Evolutionary conservation across 192 early-diverging fungal genomes (phyloP).

Genomic region (Podila horticola): DNA sequence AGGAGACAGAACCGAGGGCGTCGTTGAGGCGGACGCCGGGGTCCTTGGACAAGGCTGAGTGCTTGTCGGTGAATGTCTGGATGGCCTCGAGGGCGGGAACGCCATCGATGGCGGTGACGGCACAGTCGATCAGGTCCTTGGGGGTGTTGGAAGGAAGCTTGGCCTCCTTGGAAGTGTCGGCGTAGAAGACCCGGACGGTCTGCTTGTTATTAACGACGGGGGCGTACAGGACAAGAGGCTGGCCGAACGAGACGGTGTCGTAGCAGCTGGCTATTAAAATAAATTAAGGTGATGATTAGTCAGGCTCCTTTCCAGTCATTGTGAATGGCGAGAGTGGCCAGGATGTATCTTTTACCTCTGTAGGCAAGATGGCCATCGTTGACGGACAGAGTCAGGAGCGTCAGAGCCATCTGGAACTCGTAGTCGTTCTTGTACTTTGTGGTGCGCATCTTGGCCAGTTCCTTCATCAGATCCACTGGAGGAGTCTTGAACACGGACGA

Average conservation of each 20-base stretch:
- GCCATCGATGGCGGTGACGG: slow-evolving; percentile 36
- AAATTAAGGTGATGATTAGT: background rate
- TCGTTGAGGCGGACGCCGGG: slow-evolving; percentile 49
- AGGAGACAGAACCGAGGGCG: slow-evolving; percentile 26
- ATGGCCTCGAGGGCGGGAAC: slow-evolving; percentile 33
- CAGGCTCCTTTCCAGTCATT: background rate
- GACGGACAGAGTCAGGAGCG: slow-evolving; percentile 9
- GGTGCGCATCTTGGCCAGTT: slow-evolving; percentile 18
- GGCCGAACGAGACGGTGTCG: slow-evolving; percentile 22
- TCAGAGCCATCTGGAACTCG: slow-evolving; percentile 32
- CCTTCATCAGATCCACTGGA: slow-evolving; percentile 16
- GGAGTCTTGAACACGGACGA: slow-evolving; percentile 4
- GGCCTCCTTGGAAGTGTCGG: slow-evolving; percentile 1
- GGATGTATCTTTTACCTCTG: background rate
- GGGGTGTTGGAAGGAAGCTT: slow-evolving; percentile 15
- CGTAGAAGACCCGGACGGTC: slow-evolving; percentile 22
- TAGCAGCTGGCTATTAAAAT: slow-evolving; percentile 23
- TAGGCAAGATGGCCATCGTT: slow-evolving; percentile 41
- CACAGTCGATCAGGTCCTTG: slow-evolving; percentile 22
- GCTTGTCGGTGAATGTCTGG: slow-evolving; percentile 29
- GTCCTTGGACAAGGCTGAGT: slow-evolving; percentile 45
- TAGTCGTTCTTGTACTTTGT: slow-evolving; percentile 36
- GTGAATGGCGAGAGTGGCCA: background rate
- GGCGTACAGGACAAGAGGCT: slow-evolving; percentile 32
- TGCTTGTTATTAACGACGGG: slow-evolving; percentile 31